Conservation (phyloP, 2,329 filamentous ascomycete genomes). For the Teratosphaeria pseudoeucalypti region DNA sequence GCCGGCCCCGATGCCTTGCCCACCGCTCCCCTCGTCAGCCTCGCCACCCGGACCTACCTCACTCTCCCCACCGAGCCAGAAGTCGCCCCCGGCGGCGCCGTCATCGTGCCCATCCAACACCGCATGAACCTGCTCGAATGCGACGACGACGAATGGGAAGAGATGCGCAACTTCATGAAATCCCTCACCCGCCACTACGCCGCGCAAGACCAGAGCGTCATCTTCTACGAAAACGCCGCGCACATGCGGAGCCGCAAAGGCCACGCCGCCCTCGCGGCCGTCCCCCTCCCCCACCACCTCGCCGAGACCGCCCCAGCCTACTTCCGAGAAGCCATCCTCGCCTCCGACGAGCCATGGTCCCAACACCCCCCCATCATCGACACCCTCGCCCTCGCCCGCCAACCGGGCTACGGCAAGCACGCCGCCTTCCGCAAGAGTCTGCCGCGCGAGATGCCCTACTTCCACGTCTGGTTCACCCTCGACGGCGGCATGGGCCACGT, state of each 20-base stretch:
- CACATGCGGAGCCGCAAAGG: slow-evolving; percentile 58
- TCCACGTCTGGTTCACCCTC: slow-evolving; percentile 89
- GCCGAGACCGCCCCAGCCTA: slow-evolving; percentile 87
- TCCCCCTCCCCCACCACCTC: slow-evolving; percentile 83
- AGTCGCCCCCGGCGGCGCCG: slow-evolving; percentile 68
- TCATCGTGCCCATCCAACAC: slow-evolving; percentile 83
- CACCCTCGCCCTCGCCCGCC: slow-evolving; percentile 52
- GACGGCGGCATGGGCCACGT: slow-evolving; percentile 89
- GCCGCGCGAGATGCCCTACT: slow-evolving; percentile 96
- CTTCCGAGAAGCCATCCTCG: slow-evolving; percentile 87
- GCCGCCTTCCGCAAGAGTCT: slow-evolving; percentile 78
- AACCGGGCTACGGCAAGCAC: slow-evolving; percentile 61
- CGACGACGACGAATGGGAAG: slow-evolving; percentile 98
- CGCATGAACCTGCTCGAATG: slow-evolving; percentile 88
- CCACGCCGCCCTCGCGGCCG: slow-evolving; percentile 76
- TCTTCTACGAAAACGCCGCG: slow-evolving; percentile 97
- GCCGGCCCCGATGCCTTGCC: slow-evolving; percentile 51
- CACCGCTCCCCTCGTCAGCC: slow-evolving; percentile 71
- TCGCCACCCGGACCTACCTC: slow-evolving; percentile 76
- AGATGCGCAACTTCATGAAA: slow-evolving; percentile 99
- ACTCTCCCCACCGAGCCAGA: slow-evolving; percentile 87
- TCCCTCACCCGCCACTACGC: slow-evolving; percentile 87
- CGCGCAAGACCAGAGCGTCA: slow-evolving; percentile 77
- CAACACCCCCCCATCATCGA: slow-evolving; percentile 94
- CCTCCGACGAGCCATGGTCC: slow-evolving; percentile 83